These are phyloP conservation scores for Clarkia xantiana DNA, from an alignment of 345 rosid genomes.

Conservation along the genomic window DNA sequence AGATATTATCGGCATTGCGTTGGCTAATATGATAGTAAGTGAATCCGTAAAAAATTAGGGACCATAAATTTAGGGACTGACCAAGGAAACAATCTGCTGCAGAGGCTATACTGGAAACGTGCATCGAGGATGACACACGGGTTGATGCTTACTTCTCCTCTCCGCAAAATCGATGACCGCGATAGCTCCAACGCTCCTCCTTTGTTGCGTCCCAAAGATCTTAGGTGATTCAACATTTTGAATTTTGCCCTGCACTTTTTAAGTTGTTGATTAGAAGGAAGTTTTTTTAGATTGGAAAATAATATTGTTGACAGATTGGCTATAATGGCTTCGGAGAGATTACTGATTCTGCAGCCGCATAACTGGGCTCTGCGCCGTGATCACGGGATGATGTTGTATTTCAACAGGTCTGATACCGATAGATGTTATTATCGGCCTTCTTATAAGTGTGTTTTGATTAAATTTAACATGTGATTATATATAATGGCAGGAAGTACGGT, in stretches of 20 bases:
- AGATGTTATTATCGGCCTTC: neutral
- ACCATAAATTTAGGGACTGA: neutral
- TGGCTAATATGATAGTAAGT: slow-evolving; percentile 89
- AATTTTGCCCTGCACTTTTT: too few species aligned
- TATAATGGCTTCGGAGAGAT: slow-evolving; percentile 75
- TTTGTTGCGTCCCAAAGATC: slow-evolving; percentile 62
- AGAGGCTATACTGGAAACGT: slow-evolving; percentile 94
- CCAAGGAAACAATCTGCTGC: slow-evolving; percentile 6
- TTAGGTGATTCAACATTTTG: slow-evolving; percentile 29
- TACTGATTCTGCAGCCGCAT: slow-evolving; percentile 74
- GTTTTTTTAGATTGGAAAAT: neutral
- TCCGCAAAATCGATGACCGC: slow-evolving; percentile 32
- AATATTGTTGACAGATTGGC: slow-evolving; percentile 39
- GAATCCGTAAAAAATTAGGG: neutral
- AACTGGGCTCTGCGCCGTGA: slow-evolving; percentile 80
- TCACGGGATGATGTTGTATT: slow-evolving; percentile 87
- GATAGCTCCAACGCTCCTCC: slow-evolving; percentile 29
- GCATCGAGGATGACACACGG: slow-evolving; percentile 73
- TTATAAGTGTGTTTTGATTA: neutral
- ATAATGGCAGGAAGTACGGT: slow-evolving; percentile 39
- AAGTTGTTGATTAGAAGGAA: too few species aligned
- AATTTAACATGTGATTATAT: neutral
- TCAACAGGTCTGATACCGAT: slow-evolving; percentile 28
- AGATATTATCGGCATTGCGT: slow-evolving; percentile 82
- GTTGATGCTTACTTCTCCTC: slow-evolving; percentile 83